Conservation (phyloP, 2,329 filamentous ascomycete genomes). For the Arthrinium phaeospermum region DNA sequence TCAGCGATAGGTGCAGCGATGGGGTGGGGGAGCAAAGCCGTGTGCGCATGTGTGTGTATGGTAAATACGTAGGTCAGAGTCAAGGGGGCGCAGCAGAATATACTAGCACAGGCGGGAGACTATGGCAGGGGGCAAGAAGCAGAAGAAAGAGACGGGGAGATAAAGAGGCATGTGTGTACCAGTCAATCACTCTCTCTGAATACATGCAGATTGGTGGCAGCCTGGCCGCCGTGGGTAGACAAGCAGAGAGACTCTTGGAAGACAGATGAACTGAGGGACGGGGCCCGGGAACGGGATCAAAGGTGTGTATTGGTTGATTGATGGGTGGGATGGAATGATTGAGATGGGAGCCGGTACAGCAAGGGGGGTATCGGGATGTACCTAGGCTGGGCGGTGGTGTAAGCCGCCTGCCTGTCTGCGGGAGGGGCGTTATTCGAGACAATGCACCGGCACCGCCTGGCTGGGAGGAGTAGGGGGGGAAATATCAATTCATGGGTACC, state of each 20-base stretch:
- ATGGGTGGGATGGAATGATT: constrained; percentile 7
- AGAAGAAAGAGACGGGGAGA: constrained; percentile 1
- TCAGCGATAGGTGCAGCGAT: background rate
- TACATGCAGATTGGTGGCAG: background rate
- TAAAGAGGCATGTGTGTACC: constrained; percentile 3
- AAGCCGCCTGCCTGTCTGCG: constrained; percentile 12
- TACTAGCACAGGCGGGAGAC: constrained; percentile 15
- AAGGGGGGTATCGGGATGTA: constrained; percentile 10
- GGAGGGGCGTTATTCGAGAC: constrained; percentile 16
- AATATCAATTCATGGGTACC: constrained; percentile 7
- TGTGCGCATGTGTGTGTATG: background rate
- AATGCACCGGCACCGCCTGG: constrained; percentile 14
- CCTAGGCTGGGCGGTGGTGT: background rate
- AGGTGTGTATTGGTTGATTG: background rate
- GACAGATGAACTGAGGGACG: constrained; percentile 14
- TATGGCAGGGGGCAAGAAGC: background rate
- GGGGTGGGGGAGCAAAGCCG: background rate
- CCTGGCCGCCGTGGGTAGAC: background rate
- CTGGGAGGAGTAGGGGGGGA: background rate
- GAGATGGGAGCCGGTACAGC: background rate
- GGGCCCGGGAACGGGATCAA: background rate
- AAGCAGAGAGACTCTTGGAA: background rate
- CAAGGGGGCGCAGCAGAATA: constrained; percentile 13
- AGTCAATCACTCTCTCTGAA: background rate
- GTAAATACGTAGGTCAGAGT: constrained; percentile 14